Conservation (phyloP, 1,284 basidiomycete species). For the Naganishia albida region DNA sequence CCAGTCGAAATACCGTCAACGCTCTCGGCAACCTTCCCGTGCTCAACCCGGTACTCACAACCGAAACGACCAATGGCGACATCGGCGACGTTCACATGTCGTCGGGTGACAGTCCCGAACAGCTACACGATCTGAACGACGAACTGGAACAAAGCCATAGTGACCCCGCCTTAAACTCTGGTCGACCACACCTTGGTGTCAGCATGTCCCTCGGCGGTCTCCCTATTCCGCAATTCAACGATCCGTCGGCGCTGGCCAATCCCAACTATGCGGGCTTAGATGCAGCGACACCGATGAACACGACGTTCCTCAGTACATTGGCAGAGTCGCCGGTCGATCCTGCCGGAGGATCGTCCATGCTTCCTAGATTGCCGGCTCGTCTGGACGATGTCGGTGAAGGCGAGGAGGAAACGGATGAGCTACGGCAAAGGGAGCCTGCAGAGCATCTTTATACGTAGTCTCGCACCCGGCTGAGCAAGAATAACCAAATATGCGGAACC, state of each 20-base stretch:
- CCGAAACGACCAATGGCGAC: conserved; percentile 30
- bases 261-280: conserved; percentile 25
- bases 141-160: neutral
- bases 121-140: neutral
- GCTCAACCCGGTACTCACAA: conserved; percentile 2
- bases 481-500: neutral
- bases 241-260: conserved; percentile 10
- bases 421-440: conserved; percentile 12
- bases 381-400: conserved; percentile 22
- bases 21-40: conserved; percentile 19
- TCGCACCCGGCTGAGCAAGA: neutral
- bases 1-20: neutral
- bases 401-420: conserved; percentile 19
- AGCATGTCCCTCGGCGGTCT: conserved; percentile 30
- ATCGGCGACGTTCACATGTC: conserved; percentile 32
- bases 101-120: conserved; percentile 20
- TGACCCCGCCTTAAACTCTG: neutral
- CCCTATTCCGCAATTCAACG: conserved; percentile 23
- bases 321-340: conserved; percentile 43
- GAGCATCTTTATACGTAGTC: conserved; percentile 22
- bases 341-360: neutral
- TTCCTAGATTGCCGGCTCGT: neutral
- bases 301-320: conserved; percentile 56
- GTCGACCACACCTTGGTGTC: neutral
- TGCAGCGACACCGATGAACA: conserved; percentile 57